A percentile compares a stretch with the other conserved stretches of the same genome.
Evolutionary conservation across 2,329 filamentous ascomycete genomes (phyloP).

Genomic region (Allantophomopsis lycopodina): DNA sequence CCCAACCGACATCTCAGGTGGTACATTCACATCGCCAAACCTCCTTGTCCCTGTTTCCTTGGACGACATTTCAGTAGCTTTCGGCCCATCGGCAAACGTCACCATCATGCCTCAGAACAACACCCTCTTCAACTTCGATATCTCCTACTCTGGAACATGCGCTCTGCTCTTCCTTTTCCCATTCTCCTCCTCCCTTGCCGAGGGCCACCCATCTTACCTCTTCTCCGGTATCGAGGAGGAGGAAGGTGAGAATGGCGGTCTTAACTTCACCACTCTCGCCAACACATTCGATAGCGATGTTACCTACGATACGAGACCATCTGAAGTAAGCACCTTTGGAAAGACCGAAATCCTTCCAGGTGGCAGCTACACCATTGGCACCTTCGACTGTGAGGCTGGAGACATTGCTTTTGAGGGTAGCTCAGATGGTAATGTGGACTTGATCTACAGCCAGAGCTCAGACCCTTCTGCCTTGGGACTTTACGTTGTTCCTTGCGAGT

Average conservation of each 20-base stretch:
- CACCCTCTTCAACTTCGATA: constrained; percentile 17
- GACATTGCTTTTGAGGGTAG: constrained; percentile 4
- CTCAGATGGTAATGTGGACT: constrained; percentile 10
- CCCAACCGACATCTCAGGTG: constrained; percentile 9
- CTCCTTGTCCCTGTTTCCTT: constrained; percentile 15
- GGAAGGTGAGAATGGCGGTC: constrained; percentile 10
- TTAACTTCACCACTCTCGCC: constrained; percentile 12
- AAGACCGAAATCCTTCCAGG: constrained; percentile 15
- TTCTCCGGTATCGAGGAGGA: constrained; percentile 15
- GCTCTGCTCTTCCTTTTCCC: constrained; percentile 17
- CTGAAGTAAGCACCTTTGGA: constrained; percentile 10
- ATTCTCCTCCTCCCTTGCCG: constrained; percentile 8
- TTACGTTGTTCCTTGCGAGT: constrained; percentile 15
- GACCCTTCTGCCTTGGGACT: constrained; percentile 11
- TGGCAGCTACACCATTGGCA: constrained; percentile 14
- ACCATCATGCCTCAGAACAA: constrained; percentile 12
- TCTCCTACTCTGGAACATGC: constrained; percentile 12
- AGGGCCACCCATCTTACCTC: constrained; percentile 7
- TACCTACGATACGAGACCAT: constrained; percentile 8
- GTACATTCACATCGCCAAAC: constrained; percentile 11
- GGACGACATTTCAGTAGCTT: constrained; percentile 6
- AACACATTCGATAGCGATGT: constrained; percentile 7
- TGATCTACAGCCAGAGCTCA: constrained; percentile 15
- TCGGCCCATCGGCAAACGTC: constrained; percentile 9
- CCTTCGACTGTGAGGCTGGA: constrained; percentile 11